phyloP scores from a whole-genome alignment of 1,284 basidiomycete genomes.

The Cutaneotrichosporon spelunceum region DNA sequence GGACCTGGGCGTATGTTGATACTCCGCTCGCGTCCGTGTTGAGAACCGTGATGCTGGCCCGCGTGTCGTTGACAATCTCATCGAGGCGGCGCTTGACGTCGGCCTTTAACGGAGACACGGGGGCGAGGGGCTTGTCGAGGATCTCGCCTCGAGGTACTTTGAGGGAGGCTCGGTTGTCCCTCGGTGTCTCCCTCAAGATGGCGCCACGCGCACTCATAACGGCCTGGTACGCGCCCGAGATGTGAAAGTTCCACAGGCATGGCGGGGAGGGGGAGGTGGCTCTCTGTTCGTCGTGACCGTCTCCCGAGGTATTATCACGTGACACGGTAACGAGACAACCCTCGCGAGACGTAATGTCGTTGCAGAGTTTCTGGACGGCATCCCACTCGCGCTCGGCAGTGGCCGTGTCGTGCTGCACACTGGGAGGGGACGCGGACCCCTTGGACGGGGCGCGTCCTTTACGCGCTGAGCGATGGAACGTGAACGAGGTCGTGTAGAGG shows the following conservation, averaged over 20 bases:
- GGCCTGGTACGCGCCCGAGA: conserved; percentile 86
- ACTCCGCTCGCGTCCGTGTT: conserved; percentile 40
- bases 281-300: conserved; percentile 9
- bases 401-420: conserved; percentile 23
- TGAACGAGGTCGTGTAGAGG: conserved; percentile 77
- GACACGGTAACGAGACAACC: conserved; percentile 77
- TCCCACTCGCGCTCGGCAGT: conserved; percentile 54
- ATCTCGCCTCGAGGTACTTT: conserved; percentile 89
- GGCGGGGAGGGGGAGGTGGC: conserved; percentile 1
- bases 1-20: conserved; percentile 27
- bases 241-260: conserved; percentile 73
- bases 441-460: conserved; percentile 16
- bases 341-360: conserved; percentile 74
- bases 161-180: conserved; percentile 78
- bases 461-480: conserved; percentile 37
- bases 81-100: conserved; percentile 85
- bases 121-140: conserved; percentile 69
- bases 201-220: conserved; percentile 86
- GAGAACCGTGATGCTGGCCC: conserved; percentile 78
- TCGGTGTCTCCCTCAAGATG: conserved; percentile 83
- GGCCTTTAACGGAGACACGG: conserved; percentile 72
- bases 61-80: conserved; percentile 82
- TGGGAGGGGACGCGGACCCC: conserved; percentile 31
- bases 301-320: conserved; percentile 51
- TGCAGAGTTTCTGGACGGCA: conserved; percentile 73